Evolutionary conservation across 108 stramenopile species (phyloP).

Genomic region (Cyclotella cryptica): DNA sequence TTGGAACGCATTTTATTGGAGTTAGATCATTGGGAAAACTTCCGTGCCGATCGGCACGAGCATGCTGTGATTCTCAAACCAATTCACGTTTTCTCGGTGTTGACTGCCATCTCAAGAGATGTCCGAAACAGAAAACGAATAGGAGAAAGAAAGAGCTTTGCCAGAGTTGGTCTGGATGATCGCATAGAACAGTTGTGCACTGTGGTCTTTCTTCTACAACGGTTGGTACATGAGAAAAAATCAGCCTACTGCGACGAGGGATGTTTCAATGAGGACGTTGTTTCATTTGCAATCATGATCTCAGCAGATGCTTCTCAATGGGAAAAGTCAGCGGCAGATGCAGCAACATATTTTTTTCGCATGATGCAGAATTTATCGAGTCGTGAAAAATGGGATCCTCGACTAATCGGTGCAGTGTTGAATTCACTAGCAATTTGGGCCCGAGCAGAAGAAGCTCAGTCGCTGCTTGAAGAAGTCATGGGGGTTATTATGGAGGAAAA

Average conservation of each 20-base stretch:
- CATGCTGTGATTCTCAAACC: conserved; percentile 18
- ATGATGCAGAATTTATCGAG: conserved; percentile 30
- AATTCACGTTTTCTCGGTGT: conserved; percentile 34
- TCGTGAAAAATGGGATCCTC: conserved; percentile 33
- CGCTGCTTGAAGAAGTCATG: conserved; percentile 30
- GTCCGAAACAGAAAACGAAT: conserved; percentile 4
- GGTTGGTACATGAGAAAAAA: not conserved
- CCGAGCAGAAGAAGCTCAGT: conserved; percentile 41
- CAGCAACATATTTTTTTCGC: conserved; percentile 30
- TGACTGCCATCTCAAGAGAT: conserved; percentile 37
- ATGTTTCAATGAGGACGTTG: conserved; percentile 42
- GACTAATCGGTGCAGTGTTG: conserved; percentile 44
- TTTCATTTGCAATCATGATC: conserved; percentile 52
- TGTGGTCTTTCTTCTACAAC: not conserved
- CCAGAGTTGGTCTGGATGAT: not conserved
- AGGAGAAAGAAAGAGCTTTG: not conserved
- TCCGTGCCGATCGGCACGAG: not conserved
- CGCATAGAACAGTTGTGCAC: conserved; percentile 1
- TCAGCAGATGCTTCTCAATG: conserved; percentile 23
- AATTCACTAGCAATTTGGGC: conserved; percentile 31
- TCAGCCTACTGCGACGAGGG: conserved; percentile 4
- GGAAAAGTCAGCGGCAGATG: conserved; percentile 29
- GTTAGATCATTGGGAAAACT: conserved; percentile 14
- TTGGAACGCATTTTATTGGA: conserved; percentile 36
- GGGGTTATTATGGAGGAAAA: conserved; percentile 10